A percentile compares a stretch with the other conserved stretches of the same genome.
phyloP scores from a whole-genome alignment of 2,329 filamentous ascomycete species.

The Colletotrichum eleusines region DNA sequence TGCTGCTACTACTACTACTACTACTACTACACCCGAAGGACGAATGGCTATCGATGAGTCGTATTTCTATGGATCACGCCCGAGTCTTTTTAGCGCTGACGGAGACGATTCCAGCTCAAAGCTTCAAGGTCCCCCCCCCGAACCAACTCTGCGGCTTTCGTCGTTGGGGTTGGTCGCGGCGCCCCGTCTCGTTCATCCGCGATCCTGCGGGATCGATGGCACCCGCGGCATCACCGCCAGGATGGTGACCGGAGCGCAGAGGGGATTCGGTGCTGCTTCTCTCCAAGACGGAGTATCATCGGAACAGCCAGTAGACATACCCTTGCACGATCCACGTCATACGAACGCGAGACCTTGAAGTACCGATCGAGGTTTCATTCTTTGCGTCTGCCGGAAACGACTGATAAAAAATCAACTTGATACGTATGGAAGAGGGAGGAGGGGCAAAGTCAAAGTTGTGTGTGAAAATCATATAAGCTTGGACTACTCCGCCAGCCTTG shows the following conservation, averaged over 20 bases:
- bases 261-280: not conserved
- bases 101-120: not conserved
- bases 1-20: no score
- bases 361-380: not conserved
- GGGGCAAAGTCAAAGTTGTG: not conserved
- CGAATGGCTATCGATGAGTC: not conserved
- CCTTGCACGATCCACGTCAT: not conserved
- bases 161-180: not conserved
- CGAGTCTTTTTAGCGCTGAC: not conserved
- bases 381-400: not conserved
- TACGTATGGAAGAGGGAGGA: no score
- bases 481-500: not conserved
- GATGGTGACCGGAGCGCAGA: not conserved
- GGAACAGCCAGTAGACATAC: not conserved
- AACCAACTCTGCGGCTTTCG: no score
- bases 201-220: not conserved
- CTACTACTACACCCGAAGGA: no score
- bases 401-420: no score
- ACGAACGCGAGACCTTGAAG: not conserved
- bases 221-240: not conserved
- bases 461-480: not conserved
- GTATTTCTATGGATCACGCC: not conserved
- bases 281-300: not conserved
- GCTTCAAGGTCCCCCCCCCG: not conserved
- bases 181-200: not conserved